A percentile compares a stretch with the other conserved stretches of the same genome.
phyloP scores from a whole-genome alignment of 2,329 filamentous ascomycete species.

The Chaetomium sp. region DNA sequence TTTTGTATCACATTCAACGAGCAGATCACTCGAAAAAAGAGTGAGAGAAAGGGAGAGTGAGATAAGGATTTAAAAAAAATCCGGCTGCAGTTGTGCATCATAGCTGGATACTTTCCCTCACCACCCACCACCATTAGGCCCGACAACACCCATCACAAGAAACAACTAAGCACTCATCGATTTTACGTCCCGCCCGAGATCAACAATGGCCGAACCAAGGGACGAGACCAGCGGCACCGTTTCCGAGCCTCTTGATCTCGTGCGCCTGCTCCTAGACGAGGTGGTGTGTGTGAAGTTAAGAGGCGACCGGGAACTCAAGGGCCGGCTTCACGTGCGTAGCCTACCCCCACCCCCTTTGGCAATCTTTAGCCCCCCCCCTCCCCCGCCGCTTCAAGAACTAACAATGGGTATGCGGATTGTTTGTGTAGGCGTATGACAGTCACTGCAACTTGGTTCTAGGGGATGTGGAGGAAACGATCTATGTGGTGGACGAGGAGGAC shows the following conservation, averaged over 20 bases:
- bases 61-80: too few relatives aligned
- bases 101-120: too few relatives aligned
- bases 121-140: neutral
- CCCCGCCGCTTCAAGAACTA: neutral
- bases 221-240: constrained; percentile 61
- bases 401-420: constrained; percentile 1
- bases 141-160: neutral
- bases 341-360: neutral
- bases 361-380: neutral
- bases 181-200: neutral
- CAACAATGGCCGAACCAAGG: constrained; percentile 82
- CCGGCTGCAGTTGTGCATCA: too few relatives aligned
- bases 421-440: constrained; percentile 81
- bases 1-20: too few relatives aligned
- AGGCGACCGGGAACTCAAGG: constrained; percentile 91
- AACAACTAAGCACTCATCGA: neutral
- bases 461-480: constrained; percentile 96
- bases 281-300: constrained; percentile 95
- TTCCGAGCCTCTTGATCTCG: constrained; percentile 90
- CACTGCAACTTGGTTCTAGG: constrained; percentile 96
- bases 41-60: too few relatives aligned
- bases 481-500: constrained; percentile 77
- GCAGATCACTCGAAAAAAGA: too few relatives aligned
- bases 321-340: constrained; percentile 75
- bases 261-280: constrained; percentile 90